Base-by-base conservation (phyloP, 495 filamentous ascomycete species). In the Podospora fimiseda region DNA sequence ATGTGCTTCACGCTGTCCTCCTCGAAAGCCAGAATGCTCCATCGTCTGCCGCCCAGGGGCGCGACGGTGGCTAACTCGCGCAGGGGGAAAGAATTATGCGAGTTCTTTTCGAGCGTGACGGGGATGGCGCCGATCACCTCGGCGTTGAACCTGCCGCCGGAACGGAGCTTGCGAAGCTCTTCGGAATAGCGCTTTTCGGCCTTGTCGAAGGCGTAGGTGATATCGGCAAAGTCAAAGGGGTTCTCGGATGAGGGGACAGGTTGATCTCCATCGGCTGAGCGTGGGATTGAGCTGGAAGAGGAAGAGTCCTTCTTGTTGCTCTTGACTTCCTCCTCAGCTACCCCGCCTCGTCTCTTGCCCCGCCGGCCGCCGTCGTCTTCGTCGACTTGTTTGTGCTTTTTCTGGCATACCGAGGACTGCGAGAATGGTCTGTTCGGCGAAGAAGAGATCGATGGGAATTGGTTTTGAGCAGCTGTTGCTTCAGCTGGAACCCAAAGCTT, bases 61-160 rank as follows among this genome's bases (percentile, higher is more conserved):
- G 91, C 71, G 11, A 95, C 78, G 57, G 89, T 85, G 22, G 88
- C 88, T 39, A 95, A 61, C 60, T 92, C 87, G 9, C 80, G 77
- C 22, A 95, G 68, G 50, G 74, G 70, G 55, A 78, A 78, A 2
- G 72, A 76, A 36, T 74, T 68, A 40, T 40, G 14, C 18, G 43
- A 36, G n/a, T 72, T 72, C 60, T 79, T 79, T 66, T 77, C 70
- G 2, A 84, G 63, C 41, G 76, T 70, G 42, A 92, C 84, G 14
- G 79, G 77, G 49, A 94, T 57, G 9, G 69, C 68, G 60, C 89
- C 86, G 30, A 94, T 67, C 0, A 74, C 54, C 36, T 85, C 81
- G 0, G 84, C 80, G 61, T 85, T 87, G 70, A 90, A 82, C 15
- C 85, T 73, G 1, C 84, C 85, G 22, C 86, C 68, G 9, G 43